Evolutionary conservation across 2,329 filamentous ascomycete species (phyloP).

Genomic region (Ceratocystis variospora): DNA sequence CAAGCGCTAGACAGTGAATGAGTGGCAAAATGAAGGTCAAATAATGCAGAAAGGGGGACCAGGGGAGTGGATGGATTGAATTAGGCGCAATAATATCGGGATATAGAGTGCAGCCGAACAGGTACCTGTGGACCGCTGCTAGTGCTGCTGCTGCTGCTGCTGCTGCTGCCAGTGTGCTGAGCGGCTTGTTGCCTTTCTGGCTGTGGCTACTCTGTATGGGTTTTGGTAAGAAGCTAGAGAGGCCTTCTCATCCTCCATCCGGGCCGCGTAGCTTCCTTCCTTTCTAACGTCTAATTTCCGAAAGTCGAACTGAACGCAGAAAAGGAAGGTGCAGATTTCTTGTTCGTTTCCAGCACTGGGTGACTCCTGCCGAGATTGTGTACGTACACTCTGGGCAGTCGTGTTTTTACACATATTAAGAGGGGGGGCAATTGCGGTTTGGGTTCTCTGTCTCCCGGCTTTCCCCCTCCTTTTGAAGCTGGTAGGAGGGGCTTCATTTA

Average conservation of each 20-base stretch:
- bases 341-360: not conserved
- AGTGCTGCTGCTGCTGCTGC: not conserved
- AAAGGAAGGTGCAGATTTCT: not conserved
- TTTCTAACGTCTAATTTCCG: conserved; percentile 2
- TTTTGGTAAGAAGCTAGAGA: not conserved
- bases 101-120: not conserved
- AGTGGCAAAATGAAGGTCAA: not conserved
- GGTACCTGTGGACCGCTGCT: not conserved
- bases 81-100: no score
- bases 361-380: not conserved
- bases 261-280: conserved; percentile 1
- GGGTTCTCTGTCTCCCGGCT: not conserved
- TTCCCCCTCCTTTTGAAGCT: not conserved
- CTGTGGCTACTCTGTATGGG: not conserved
- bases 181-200: not conserved
- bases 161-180: not conserved
- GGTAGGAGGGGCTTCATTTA: not conserved
- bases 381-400: not conserved
- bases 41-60: not conserved
- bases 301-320: not conserved
- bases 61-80: not conserved
- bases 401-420: not conserved
- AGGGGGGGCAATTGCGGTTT: not conserved
- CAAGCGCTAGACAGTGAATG: not conserved
- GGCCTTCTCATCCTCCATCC: not conserved